A percentile compares a stretch with the other conserved stretches of the same genome.
phyloP scores from a whole-genome alignment of 2,329 filamentous ascomycete genomes.

The Neospermospora avenae region DNA sequence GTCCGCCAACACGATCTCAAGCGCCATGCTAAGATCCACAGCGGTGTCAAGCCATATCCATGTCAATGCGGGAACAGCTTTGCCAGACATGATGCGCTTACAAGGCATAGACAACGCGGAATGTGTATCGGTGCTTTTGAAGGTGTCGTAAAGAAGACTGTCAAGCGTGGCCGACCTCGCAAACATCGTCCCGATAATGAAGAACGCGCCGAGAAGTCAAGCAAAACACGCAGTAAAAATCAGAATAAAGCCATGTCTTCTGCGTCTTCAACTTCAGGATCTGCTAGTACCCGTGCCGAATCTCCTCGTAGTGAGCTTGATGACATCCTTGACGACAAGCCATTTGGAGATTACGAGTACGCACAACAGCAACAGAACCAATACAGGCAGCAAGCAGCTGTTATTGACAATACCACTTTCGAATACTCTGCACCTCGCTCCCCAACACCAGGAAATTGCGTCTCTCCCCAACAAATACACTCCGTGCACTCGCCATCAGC shows the following conservation, averaged over 20 bases:
- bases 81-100: conserved; percentile 90
- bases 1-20: conserved; percentile 97
- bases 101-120: conserved; percentile 87
- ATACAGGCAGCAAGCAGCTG: conserved; percentile 25
- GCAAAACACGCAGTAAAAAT: conserved; percentile 54
- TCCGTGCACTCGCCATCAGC: conserved; percentile 29
- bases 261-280: conserved; percentile 51
- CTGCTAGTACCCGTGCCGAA: conserved; percentile 52
- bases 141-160: conserved; percentile 65
- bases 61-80: conserved; percentile 95
- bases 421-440: conserved; percentile 34
- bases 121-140: conserved; percentile 97
- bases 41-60: conserved; percentile 89
- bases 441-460: conserved; percentile 24
- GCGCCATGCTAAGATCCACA: conserved; percentile 96
- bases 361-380: not conserved
- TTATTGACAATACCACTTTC: conserved; percentile 38
- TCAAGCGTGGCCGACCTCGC: conserved; percentile 63
- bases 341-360: conserved; percentile 39
- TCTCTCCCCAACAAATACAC: conserved; percentile 34
- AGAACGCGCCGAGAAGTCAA: conserved; percentile 54
- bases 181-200: conserved; percentile 55
- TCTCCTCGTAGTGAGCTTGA: conserved; percentile 50
- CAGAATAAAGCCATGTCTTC: conserved; percentile 47
- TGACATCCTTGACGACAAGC: conserved; percentile 36